A percentile compares a stretch with the other conserved stretches of the same genome.
phyloP scores from a whole-genome alignment of 2,329 filamentous ascomycete species.

The Botrytis paeoniae region DNA sequence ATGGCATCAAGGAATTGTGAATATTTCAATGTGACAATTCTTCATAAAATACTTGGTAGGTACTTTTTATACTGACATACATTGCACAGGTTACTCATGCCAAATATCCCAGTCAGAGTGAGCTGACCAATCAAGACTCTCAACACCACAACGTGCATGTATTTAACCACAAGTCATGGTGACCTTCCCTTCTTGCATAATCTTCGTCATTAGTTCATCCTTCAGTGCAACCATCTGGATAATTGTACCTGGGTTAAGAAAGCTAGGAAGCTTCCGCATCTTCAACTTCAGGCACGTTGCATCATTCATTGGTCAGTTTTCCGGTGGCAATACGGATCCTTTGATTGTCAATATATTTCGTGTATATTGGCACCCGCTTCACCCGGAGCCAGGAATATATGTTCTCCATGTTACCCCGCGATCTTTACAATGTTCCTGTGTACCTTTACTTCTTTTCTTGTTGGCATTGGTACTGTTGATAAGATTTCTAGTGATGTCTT shows the following conservation, averaged over 20 bases:
- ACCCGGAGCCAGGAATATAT: not conserved
- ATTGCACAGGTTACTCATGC: not conserved
- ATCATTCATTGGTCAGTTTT: not conserved
- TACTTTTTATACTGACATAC: not conserved
- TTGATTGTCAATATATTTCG: not conserved
- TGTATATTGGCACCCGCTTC: not conserved
- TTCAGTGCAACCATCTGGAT: not conserved
- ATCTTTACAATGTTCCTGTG: conserved; percentile 2
- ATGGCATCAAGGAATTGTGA: conserved; percentile 9
- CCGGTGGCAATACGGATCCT: not conserved
- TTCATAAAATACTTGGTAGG: not conserved
- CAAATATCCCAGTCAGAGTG: not conserved
- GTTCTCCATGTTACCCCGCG: conserved; percentile 4
- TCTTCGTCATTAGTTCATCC: not conserved
- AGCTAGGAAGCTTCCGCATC: not conserved
- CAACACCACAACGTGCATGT: not conserved
- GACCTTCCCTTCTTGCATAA: not conserved
- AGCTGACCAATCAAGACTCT: not conserved
- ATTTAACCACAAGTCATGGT: not conserved
- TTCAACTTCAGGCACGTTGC: not conserved
- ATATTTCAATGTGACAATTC: not conserved
- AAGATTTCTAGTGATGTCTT: conserved; percentile 21
- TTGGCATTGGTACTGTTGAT: not conserved
- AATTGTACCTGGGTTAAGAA: not conserved
- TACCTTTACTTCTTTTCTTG: not conserved